These are phyloP conservation scores for Chondrus crispus DNA, from an alignment of 23 red algal genomes.

Conservation along the genomic window DNA sequence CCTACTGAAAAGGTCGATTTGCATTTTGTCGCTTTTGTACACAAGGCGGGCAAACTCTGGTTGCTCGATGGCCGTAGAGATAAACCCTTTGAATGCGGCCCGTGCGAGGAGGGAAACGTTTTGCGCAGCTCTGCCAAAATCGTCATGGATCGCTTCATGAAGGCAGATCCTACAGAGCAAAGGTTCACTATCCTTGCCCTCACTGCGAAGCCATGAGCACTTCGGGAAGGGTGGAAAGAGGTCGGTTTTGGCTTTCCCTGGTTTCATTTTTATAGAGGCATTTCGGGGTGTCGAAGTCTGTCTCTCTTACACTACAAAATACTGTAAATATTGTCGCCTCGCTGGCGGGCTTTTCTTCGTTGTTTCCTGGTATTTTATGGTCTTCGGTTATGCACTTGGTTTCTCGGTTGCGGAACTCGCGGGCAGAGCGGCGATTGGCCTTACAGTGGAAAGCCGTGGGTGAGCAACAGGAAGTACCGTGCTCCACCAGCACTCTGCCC, in stretches of 20 bases:
- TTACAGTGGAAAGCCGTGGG: too few relatives aligned
- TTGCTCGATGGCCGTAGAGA: slow-evolving; percentile 87
- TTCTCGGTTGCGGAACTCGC: too few relatives aligned
- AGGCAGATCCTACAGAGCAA: slow-evolving; percentile 58
- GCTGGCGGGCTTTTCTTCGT: too few relatives aligned
- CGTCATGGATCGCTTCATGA: slow-evolving; percentile 75
- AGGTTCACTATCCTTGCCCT: slow-evolving; percentile 91
- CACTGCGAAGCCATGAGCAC: not conserved
- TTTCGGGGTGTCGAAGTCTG: too few relatives aligned
- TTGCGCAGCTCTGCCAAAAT: slow-evolving; percentile 55
- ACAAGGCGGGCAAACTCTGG: slow-evolving; percentile 41
- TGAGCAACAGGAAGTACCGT: too few relatives aligned
- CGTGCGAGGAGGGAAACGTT: slow-evolving; percentile 17
- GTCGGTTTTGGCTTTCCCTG: not conserved
- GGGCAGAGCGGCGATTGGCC: too few relatives aligned
- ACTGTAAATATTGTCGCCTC: too few relatives aligned
- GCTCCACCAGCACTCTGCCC: too few relatives aligned
- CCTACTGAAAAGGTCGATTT: slow-evolving; percentile 68
- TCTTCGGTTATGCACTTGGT: too few relatives aligned
- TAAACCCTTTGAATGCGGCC: slow-evolving; percentile 61
- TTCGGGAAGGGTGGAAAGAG: too few relatives aligned
- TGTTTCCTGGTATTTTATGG: too few relatives aligned
- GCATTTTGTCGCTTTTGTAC: slow-evolving; percentile 87
- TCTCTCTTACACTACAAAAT: too few relatives aligned
- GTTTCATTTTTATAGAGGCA: not conserved